Conservation (phyloP, 495 filamentous ascomycete genomes). For the Hypoxylon lienhwacheense region DNA sequence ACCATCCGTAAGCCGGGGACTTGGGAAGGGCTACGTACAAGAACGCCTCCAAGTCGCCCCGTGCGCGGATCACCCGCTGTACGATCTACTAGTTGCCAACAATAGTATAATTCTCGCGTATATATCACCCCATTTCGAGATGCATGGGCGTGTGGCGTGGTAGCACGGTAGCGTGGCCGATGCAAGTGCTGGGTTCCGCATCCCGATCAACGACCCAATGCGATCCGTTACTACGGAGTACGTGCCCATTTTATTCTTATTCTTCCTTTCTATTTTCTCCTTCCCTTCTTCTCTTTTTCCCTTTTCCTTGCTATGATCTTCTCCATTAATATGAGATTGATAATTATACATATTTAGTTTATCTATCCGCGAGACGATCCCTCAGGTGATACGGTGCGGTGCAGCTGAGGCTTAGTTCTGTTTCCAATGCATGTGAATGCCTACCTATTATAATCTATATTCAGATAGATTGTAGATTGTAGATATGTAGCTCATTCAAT, state of each 20-base stretch:
- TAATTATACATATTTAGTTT: too few species aligned
- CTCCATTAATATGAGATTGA: too few species aligned
- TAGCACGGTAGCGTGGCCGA: slow-evolving; percentile 28
- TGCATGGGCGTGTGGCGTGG: slow-evolving; percentile 15
- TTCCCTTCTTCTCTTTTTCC: too few species aligned
- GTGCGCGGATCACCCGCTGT: slow-evolving; percentile 7
- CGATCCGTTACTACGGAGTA: slow-evolving; percentile 8
- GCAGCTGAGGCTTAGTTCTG: not conserved
- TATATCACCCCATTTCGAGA: slow-evolving; percentile 23
- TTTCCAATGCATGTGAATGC: not conserved
- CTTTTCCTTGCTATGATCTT: too few species aligned
- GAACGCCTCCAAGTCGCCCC: not conserved
- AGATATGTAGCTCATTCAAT: too few species aligned
- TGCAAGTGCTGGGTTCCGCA: slow-evolving; percentile 34
- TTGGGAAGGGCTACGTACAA: not conserved
- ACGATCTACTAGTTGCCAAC: slow-evolving; percentile 16
- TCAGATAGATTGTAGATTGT: not conserved
- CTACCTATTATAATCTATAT: not conserved
- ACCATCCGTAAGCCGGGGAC: not conserved
- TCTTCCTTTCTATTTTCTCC: not conserved
- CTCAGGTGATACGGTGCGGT: too few species aligned
- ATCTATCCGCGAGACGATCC: too few species aligned
- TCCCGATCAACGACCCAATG: slow-evolving; percentile 26
- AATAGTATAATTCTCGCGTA: slow-evolving; percentile 9
- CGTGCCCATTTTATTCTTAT: not conserved